phyloP scores from a whole-genome alignment of 768 basidiomycete species.

The Sutorius australiensis region DNA sequence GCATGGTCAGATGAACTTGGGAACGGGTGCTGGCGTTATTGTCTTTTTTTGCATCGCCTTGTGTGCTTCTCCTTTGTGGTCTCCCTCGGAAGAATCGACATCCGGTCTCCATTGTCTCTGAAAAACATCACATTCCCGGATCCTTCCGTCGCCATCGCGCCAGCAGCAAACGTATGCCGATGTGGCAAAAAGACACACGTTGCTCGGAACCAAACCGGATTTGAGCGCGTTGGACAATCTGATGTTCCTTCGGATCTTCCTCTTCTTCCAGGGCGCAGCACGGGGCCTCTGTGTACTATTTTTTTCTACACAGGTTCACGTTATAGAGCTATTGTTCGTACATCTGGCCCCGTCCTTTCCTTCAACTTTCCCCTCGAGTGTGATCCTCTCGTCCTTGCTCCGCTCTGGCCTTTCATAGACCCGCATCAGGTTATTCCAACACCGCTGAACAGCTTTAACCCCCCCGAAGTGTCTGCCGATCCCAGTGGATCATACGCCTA shows the following conservation, averaged over 20 bases:
- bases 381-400: background rate
- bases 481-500: background rate
- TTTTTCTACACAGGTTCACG: background rate
- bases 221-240: background rate
- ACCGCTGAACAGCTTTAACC: background rate
- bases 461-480: background rate
- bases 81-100: no score
- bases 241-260: slow-evolving; percentile 13
- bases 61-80: no score
- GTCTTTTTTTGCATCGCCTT: background rate
- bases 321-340: background rate
- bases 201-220: slow-evolving; percentile 10
- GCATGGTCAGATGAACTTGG: background rate
- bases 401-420: background rate
- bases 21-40: background rate
- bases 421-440: background rate
- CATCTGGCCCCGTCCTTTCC: background rate
- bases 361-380: background rate
- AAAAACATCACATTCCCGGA: background rate
- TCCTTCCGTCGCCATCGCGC: background rate
- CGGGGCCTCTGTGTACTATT: background rate
- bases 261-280: background rate
- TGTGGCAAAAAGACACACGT: slow-evolving; percentile 15
- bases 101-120: background rate
- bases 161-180: background rate